Evolutionary conservation across 129 eudicot species (phyloP).

Genomic region (Pseudognaphalium luteoalbum): DNA sequence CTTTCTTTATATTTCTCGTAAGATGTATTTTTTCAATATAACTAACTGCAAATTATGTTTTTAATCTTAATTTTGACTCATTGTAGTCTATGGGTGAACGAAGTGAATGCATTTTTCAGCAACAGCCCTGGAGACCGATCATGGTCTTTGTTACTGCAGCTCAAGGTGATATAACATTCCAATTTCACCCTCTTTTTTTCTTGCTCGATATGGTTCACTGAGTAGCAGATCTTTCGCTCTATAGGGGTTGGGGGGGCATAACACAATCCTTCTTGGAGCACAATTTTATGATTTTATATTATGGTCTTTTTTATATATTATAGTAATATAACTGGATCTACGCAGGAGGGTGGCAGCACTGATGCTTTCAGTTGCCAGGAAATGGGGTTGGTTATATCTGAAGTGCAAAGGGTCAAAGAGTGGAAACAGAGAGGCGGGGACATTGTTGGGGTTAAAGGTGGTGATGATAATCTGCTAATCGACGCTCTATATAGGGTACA

Average conservation of each 20-base stretch:
- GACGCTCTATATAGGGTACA: constrained; percentile 59
- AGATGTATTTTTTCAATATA: too few species aligned
- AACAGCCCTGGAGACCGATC: constrained; percentile 44
- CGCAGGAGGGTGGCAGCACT: constrained; percentile 65
- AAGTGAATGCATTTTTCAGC: constrained; percentile 58
- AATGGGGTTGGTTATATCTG: constrained; percentile 53
- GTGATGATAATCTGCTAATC: constrained; percentile 41
- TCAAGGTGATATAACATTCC: constrained; percentile 53
- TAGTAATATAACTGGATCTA: constrained; percentile 12
- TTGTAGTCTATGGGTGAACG: constrained; percentile 71
- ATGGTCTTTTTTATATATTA: neutral
- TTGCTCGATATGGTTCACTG: neutral
- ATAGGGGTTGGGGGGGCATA: too few species aligned
- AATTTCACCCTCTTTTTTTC: neutral
- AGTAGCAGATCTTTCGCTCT: neutral
- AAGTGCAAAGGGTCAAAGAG: constrained; percentile 52
- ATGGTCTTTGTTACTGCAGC: constrained; percentile 58
- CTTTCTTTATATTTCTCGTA: too few species aligned
- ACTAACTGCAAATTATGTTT: constrained; percentile 10
- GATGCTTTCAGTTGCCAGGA: constrained; percentile 73
- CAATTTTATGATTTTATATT: neutral
- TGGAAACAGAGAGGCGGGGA: constrained; percentile 58
- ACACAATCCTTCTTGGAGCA: neutral
- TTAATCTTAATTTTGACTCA: constrained; percentile 20
- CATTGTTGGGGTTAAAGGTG: constrained; percentile 43